Conservation (phyloP, 257 asterid genomes). For the Solanum lycopersicoides region DNA sequence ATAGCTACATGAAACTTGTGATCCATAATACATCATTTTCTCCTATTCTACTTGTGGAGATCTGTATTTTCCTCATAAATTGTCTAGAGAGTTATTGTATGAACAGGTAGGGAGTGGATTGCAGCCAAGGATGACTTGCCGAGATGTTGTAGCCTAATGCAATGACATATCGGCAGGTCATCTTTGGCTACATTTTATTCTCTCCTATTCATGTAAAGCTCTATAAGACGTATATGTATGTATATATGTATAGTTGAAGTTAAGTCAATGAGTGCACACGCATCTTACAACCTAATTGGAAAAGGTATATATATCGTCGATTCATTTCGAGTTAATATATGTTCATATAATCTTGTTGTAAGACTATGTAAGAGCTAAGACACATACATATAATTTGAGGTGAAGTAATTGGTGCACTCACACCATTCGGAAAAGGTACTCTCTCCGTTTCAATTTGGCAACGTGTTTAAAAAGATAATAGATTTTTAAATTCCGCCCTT, state of each 20-base stretch:
- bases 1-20: neutral
- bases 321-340: neutral
- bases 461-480: neutral
- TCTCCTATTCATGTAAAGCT: constrained; percentile 8
- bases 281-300: neutral
- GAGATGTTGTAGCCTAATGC: neutral
- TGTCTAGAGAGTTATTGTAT: constrained; percentile 3
- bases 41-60: neutral
- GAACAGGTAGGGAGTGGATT: neutral
- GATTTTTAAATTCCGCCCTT: neutral
- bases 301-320: neutral
- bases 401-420: neutral
- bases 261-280: neutral
- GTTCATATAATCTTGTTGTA: neutral
- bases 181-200: constrained; percentile 8
- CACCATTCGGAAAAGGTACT: neutral
- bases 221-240: neutral
- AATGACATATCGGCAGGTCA: neutral
- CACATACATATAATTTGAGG: neutral
- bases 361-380: neutral
- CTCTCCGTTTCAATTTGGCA: neutral
- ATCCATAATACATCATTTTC: neutral
- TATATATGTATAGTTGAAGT: neutral
- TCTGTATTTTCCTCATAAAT: neutral
- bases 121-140: constrained; percentile 19